phyloP scores from a whole-genome alignment of 345 rosid genomes.

The Pistacia vera region DNA sequence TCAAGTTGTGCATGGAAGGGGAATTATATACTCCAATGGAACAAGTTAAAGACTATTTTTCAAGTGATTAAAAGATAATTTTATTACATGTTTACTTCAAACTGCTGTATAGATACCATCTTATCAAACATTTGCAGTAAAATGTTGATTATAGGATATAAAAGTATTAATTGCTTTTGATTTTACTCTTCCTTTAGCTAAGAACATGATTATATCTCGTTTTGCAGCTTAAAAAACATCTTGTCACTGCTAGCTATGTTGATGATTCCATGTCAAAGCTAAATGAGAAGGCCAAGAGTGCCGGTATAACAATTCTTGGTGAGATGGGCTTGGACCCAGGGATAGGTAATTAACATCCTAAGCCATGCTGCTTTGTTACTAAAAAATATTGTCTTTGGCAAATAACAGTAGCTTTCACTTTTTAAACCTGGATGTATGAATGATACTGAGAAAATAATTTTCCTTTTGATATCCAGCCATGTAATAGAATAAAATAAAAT shows the following conservation, averaged over 20 bases:
- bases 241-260: slow-evolving; percentile 93
- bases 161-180: neutral
- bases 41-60: too few species aligned
- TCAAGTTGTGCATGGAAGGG: neutral
- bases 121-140: neutral
- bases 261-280: slow-evolving; percentile 69
- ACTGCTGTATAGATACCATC: neutral
- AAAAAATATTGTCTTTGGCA: neutral
- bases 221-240: slow-evolving; percentile 81
- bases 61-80: too few species aligned
- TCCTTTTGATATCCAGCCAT: too few species aligned
- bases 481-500: too few species aligned
- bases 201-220: slow-evolving; percentile 7
- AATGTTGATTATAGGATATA: neutral
- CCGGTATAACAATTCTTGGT: slow-evolving; percentile 84
- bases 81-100: too few species aligned
- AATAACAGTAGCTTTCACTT: too few species aligned
- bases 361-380: slow-evolving; percentile 7
- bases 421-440: too few species aligned
- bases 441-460: too few species aligned
- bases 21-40: neutral
- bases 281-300: slow-evolving; percentile 72
- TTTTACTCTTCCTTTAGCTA: slow-evolving; percentile 10
- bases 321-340: slow-evolving; percentile 99
- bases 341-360: slow-evolving; percentile 56